Conservation (phyloP, 139 green algal genomes). For the Yamagishiella unicocca region DNA sequence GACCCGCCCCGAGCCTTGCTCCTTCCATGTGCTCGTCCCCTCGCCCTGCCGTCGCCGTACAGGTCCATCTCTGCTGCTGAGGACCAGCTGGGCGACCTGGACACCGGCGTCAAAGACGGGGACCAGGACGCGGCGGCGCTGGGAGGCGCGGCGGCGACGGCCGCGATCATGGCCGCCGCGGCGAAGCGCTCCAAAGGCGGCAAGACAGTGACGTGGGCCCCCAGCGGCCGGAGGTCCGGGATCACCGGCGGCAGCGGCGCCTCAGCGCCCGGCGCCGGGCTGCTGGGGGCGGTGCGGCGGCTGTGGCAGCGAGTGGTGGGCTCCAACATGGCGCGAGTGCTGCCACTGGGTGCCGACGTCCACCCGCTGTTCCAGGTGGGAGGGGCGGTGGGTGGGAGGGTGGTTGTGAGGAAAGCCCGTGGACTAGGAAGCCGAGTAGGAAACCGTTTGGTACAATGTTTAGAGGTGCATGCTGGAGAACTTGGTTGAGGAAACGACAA, state of each 20-base stretch:
- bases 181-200: background rate
- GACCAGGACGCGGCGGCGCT: background rate
- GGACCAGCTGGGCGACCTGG: background rate
- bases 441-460: too few species aligned
- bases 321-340: background rate
- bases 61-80: constrained; percentile 5
- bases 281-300: constrained; percentile 5
- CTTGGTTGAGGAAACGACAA: too few species aligned
- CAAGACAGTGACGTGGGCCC: background rate
- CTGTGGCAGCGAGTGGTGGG: constrained; percentile 5
- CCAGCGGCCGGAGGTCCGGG: background rate
- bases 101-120: background rate
- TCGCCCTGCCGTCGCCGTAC: background rate
- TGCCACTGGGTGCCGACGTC: constrained; percentile 21
- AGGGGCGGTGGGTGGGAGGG: background rate
- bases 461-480: too few species aligned
- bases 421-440: too few species aligned
- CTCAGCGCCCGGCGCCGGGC: background rate
- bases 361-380: constrained; percentile 25
- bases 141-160: background rate
- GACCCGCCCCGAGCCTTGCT: too few species aligned
- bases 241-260: background rate
- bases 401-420: background rate
- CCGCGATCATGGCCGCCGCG: background rate
- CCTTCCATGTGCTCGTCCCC: background rate